Conservation (phyloP, 345 rosid species). For the Brassica nigra region DNA sequence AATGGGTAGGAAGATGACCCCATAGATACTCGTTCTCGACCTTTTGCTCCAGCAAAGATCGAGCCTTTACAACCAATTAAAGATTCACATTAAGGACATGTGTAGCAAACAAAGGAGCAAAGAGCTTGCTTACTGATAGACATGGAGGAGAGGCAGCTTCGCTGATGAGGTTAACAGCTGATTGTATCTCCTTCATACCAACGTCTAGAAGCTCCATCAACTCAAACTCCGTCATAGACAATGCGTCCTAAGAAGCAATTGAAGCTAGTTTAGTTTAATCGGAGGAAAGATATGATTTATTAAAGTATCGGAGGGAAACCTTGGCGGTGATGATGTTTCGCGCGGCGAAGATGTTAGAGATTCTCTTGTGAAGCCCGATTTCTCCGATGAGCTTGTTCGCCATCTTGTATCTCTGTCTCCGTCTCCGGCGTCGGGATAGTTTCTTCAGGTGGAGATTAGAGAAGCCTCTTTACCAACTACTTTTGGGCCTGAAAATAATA, state of each 20-base stretch:
- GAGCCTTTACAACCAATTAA: constrained; percentile 40
- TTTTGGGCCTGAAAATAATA: background rate
- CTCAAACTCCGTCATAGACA: constrained; percentile 73
- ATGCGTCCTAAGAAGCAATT: constrained; percentile 53
- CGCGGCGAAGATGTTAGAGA: constrained; percentile 68
- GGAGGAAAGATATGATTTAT: background rate
- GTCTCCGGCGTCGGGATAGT: constrained; percentile 18
- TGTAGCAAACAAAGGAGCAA: background rate
- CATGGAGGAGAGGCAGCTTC: constrained; percentile 61
- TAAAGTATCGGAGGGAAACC: constrained; percentile 39
- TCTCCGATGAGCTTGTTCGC: constrained; percentile 71
- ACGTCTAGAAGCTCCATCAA: constrained; percentile 71
- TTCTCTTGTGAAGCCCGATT: constrained; percentile 57
- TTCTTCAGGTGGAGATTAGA: background rate
- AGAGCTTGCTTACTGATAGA: constrained; percentile 52
- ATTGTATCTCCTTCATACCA: constrained; percentile 54
- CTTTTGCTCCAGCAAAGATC: constrained; percentile 56
- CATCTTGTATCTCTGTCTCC: constrained; percentile 37
- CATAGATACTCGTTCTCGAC: constrained; percentile 47
- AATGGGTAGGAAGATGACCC: constrained; percentile 73
- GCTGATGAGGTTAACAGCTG: constrained; percentile 61
- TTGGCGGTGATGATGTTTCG: constrained; percentile 73
- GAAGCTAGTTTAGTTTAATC: background rate
- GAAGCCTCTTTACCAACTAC: background rate
- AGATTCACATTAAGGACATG: background rate